Percentiles rank a stretch among this genome's conserved stretches.
Evolutionary conservation across 306 rosid species (phyloP).

Genomic region (Acacia acuminata): DNA sequence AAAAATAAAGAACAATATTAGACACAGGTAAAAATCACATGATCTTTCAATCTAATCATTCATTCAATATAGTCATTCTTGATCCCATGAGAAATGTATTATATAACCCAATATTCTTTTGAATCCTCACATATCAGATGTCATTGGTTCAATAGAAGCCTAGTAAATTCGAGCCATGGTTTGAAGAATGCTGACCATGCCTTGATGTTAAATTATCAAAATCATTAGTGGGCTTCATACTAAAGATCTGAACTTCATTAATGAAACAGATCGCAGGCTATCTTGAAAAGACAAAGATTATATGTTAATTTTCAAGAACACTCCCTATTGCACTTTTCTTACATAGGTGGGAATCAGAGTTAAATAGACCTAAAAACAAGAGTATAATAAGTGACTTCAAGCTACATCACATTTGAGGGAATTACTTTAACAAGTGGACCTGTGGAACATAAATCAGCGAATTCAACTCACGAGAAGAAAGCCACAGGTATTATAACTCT

Average conservation of each 20-base stretch:
- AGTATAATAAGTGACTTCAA: neutral
- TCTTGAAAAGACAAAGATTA: neutral
- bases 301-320: neutral
- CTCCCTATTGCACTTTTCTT: neutral
- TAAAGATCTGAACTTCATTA: neutral
- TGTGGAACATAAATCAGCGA: neutral
- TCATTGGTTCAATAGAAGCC: neutral
- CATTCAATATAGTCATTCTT: neutral
- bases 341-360: neutral
- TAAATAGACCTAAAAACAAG: neutral
- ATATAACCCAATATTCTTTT: neutral
- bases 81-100: neutral
- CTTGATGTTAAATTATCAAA: neutral
- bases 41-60: neutral
- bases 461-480: neutral
- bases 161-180: neutral
- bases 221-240: neutral
- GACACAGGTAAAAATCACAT: conserved; percentile 1
- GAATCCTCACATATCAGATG: neutral
- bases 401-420: neutral
- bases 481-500: neutral
- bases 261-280: neutral
- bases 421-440: neutral
- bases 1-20: neutral
- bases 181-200: neutral